phyloP scores from a whole-genome alignment of 2,329 filamentous ascomycete genomes.

The Colletotrichum sp. region DNA sequence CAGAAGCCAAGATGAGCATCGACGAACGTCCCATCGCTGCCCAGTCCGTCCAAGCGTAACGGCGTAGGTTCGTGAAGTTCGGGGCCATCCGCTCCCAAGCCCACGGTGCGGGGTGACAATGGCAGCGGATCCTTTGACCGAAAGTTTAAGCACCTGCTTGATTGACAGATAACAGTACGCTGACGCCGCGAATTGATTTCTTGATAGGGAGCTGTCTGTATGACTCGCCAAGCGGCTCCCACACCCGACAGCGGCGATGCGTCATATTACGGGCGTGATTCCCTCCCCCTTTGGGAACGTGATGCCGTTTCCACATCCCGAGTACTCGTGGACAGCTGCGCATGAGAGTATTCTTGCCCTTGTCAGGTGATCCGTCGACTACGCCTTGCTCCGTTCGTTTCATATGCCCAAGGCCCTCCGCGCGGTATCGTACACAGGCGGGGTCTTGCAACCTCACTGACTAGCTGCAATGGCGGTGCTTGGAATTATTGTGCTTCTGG shows the following conservation, averaged over 20 bases:
- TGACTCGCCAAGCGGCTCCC: slow-evolving; percentile 10
- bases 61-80: background rate
- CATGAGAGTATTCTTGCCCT: background rate
- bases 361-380: background rate
- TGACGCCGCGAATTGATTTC: background rate
- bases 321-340: background rate
- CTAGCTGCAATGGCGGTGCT: background rate
- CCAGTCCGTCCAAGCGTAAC: background rate
- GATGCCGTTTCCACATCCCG: background rate
- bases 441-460: background rate
- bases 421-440: background rate
- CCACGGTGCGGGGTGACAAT: background rate
- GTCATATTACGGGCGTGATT: background rate
- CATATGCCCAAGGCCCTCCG: background rate
- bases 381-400: background rate
- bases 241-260: slow-evolving; percentile 2
- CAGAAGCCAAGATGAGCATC: slow-evolving; percentile 2
- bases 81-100: background rate
- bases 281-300: background rate
- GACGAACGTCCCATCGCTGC: background rate
- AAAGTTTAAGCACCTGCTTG: background rate
- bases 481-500: background rate
- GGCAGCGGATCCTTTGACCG: background rate
- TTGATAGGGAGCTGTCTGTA: background rate
- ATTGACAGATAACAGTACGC: background rate